Percentiles rank a stretch among this genome's conserved stretches.
phyloP scores from a whole-genome alignment of 805 yeast species.

The Sungouiozyma intestinalis region DNA sequence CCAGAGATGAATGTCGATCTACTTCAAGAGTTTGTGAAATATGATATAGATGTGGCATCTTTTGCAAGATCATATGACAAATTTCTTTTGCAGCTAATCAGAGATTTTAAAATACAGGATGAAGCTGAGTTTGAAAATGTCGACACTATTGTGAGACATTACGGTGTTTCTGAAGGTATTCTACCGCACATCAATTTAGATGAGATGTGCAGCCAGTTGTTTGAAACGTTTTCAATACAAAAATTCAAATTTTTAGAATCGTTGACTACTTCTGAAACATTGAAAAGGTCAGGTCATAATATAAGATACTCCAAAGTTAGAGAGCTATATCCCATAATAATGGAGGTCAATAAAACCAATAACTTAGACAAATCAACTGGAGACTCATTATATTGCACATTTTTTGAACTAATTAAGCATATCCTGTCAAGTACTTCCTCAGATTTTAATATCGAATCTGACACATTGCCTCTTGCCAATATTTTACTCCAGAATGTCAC shows the following conservation, averaged over 20 bases:
- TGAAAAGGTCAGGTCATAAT: not conserved
- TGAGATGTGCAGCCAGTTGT: not conserved
- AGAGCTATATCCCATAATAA: not conserved
- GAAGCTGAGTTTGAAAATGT: not conserved
- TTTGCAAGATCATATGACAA: conserved; percentile 1
- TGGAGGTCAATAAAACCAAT: not conserved
- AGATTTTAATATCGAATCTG: not conserved
- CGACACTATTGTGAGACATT: not conserved
- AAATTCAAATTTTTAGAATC: conserved; percentile 2
- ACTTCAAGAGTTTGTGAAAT: conserved; percentile 22
- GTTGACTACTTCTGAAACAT: not conserved
- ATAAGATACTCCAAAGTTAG: no score
- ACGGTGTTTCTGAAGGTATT: not conserved
- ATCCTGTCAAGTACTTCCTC: not conserved
- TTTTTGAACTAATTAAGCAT: not conserved
- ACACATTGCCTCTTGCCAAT: not conserved
- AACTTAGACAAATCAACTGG: not conserved
- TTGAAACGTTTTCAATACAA: not conserved
- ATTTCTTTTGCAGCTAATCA: not conserved
- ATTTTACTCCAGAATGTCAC: not conserved
- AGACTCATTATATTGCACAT: not conserved
- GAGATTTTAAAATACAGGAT: not conserved
- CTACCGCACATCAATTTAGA: not conserved
- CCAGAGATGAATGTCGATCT: conserved; percentile 10
- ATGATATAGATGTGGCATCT: conserved; percentile 8